A percentile compares a stretch with the other conserved stretches of the same genome.
Evolutionary conservation across 1,284 basidiomycete genomes (phyloP).

Genomic region (Cryptococcus floricola): DNA sequence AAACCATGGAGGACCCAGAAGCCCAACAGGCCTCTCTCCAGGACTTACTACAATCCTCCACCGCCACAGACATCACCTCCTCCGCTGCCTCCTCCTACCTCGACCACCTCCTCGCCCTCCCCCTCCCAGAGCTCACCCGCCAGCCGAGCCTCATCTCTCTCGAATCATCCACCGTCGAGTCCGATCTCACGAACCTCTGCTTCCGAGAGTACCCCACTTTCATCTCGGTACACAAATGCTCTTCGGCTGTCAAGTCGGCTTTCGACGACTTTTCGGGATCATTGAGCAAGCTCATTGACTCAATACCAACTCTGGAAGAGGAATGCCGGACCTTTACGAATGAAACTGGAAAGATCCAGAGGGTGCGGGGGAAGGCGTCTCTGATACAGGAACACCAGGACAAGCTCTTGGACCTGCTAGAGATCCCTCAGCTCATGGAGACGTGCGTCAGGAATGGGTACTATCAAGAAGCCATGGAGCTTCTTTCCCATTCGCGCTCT

Average conservation of each 20-base stretch:
- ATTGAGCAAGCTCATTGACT: conserved; percentile 62
- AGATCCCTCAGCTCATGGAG: conserved; percentile 82
- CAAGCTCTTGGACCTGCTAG: conserved; percentile 82
- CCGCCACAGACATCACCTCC: conserved; percentile 19
- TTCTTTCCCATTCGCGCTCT: conserved; percentile 62
- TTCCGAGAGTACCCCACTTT: conserved; percentile 85
- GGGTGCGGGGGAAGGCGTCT: conserved; percentile 66
- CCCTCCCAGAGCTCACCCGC: conserved; percentile 61
- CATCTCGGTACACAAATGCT: conserved; percentile 64
- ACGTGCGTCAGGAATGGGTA: conserved; percentile 87
- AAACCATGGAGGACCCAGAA: too few species aligned
- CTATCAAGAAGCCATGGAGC: conserved; percentile 82
- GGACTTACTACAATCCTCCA: conserved; percentile 29
- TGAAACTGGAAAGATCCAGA: conserved; percentile 58
- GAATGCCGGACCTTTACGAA: conserved; percentile 63
- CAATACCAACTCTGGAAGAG: conserved; percentile 67
- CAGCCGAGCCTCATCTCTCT: conserved; percentile 71
- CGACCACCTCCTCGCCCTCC: conserved; percentile 60
- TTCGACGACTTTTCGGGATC: conserved; percentile 63
- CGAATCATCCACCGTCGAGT: conserved; percentile 75
- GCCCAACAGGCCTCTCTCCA: conserved; percentile 17
- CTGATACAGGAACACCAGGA: conserved; percentile 84
- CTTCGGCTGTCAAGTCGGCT: conserved; percentile 59
- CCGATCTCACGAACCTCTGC: conserved; percentile 79
- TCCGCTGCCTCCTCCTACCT: conserved; percentile 31